Base-by-base conservation (phyloP, 2,329 filamentous ascomycete genomes). In the Grosmannia huntii region DNA sequence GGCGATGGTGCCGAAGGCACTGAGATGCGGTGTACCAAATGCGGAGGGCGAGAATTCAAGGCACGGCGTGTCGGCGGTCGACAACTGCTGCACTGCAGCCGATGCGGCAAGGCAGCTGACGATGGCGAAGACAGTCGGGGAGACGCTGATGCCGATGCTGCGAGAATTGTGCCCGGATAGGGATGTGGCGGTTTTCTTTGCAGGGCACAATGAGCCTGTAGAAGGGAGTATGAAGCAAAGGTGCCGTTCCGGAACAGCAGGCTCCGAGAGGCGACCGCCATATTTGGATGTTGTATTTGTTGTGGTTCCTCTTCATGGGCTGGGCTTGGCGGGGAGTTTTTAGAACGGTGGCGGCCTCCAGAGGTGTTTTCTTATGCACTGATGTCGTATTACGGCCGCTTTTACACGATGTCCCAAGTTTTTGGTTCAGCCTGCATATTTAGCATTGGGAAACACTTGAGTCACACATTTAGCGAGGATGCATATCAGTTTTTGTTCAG, bases 21-120 rank as follows among this genome's bases (percentile, higher is more conserved):
- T 55, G 72, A 75, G 41, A 68, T 80, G 62, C 74, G 69, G 27
- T 88, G 85, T 65, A 71, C 73, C 25, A 76, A 75, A 60, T 89
- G 86, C 65, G 77, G 78, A 5, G 76, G 80, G 1, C 77, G 70
- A 23, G 81, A 83, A 60, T 89, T 89, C 63, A 81, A 81, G 62
- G 79, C 80, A 1, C 81, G 77, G 63, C 81, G 77, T 60, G 71
- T 76, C 4, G 76, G 44, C n/a, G 77, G 76, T 9, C 74, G 73
- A 56, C 80, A 82, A 66, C 75, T 74, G 60, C 69, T 87, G 62
- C 75, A 84, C n/a, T 89, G 85, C 68, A 77, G 77, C 41, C 76
- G 73, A 52, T 89, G 77, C 62, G 76, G 76, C 3, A 68, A 64
- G 50, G 59, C 66, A 11, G 63, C 65, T 1, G 62, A 58, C 4